These are phyloP conservation scores for Monilinia vaccinii-corymbosi DNA, from an alignment of 2,329 filamentous ascomycete species.

Conservation along the genomic window DNA sequence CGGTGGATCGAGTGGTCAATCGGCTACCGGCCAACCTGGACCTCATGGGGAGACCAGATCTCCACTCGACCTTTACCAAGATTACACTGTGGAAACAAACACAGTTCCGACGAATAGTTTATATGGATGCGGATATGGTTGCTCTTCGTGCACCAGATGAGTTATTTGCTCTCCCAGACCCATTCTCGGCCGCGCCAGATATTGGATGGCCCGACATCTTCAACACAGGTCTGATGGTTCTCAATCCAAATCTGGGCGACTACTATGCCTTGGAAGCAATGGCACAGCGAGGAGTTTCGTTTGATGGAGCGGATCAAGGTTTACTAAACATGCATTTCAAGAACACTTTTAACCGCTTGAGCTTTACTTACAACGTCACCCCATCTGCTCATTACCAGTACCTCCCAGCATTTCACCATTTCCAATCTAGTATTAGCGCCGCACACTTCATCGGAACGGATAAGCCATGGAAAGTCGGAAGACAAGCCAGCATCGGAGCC, in stretches of 20 bases:
- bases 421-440: slow-evolving; percentile 79
- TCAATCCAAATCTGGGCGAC: slow-evolving; percentile 77
- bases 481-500: slow-evolving; percentile 43
- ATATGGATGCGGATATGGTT: slow-evolving; percentile 91
- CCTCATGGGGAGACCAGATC: slow-evolving; percentile 84
- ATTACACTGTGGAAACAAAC: slow-evolving; percentile 87
- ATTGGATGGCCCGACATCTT: slow-evolving; percentile 98
- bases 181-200: slow-evolving; percentile 72
- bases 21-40: slow-evolving; percentile 70
- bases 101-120: slow-evolving; percentile 87
- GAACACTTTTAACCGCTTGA: slow-evolving; percentile 73
- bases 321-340: slow-evolving; percentile 91
- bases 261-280: slow-evolving; percentile 79
- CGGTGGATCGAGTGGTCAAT: slow-evolving; percentile 73
- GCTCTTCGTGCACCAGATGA: slow-evolving; percentile 85
- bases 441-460: slow-evolving; percentile 89
- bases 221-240: slow-evolving; percentile 94
- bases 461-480: slow-evolving; percentile 77
- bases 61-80: slow-evolving; percentile 93
- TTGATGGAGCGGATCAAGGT: slow-evolving; percentile 95
- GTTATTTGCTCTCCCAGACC: slow-evolving; percentile 59
- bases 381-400: slow-evolving; percentile 97
- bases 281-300: slow-evolving; percentile 80
- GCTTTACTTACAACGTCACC: slow-evolving; percentile 95
- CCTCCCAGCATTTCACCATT: slow-evolving; percentile 87